Percentiles rank a stretch among this genome's conserved stretches.
Evolutionary conservation across 441 rosid genomes (phyloP).

Genomic region (Cnidoscolus chayamansa): DNA sequence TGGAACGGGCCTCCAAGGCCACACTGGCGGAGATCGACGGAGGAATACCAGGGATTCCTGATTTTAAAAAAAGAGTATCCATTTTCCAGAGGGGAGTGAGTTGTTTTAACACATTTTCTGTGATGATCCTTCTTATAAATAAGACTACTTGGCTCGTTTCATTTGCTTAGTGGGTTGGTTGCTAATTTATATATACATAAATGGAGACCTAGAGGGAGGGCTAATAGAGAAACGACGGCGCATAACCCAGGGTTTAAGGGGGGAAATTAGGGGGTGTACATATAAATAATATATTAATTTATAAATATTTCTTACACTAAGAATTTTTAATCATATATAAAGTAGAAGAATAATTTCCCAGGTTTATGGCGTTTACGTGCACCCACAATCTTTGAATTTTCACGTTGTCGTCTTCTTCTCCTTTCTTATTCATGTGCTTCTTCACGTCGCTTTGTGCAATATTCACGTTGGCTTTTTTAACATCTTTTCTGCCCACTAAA

Average conservation of each 20-base stretch:
- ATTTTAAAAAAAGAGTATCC: constrained; percentile 63
- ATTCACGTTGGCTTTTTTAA: no score
- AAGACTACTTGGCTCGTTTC: not conserved
- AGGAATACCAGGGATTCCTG: constrained; percentile 53
- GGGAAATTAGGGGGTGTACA: no score
- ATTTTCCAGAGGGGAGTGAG: constrained; percentile 22
- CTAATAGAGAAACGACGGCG: no score
- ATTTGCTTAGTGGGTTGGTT: not conserved
- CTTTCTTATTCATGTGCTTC: no score
- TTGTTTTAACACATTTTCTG: not conserved
- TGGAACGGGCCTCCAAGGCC: constrained; percentile 43
- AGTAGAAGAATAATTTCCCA: constrained; percentile 2
- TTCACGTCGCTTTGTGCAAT: no score
- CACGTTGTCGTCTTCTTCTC: not conserved
- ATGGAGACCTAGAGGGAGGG: not conserved
- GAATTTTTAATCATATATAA: no score
- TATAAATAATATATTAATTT: no score
- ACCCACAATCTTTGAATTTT: constrained; percentile 35
- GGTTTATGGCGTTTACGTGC: constrained; percentile 28
- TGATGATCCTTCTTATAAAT: not conserved
- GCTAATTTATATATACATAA: not conserved
- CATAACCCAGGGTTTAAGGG: not conserved
- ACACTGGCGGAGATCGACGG: constrained; percentile 52
- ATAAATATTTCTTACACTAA: no score
- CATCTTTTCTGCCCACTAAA: no score